Evolutionary conservation across 176 grass and related monocot genomes (phyloP).

Genomic region (Saccharum spontaneum): DNA sequence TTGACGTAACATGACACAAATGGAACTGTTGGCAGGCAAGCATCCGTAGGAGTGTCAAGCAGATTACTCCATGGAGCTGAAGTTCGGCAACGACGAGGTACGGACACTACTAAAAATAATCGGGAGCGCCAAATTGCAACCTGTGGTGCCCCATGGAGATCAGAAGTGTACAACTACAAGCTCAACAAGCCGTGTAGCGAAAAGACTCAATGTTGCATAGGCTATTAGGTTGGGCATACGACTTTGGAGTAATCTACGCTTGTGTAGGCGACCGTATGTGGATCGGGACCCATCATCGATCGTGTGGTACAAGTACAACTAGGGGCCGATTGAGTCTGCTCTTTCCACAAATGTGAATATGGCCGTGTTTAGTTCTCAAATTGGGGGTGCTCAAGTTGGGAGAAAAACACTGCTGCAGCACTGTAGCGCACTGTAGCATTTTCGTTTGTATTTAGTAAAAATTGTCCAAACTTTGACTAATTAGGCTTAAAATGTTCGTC

Average conservation of each 20-base stretch:
- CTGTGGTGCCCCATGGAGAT: neutral
- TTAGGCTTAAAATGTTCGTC: too few relatives aligned
- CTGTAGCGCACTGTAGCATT: too few relatives aligned
- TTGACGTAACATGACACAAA: neutral
- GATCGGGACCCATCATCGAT: neutral
- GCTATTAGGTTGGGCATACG: neutral
- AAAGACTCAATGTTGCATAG: neutral
- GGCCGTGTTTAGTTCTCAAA: too few relatives aligned
- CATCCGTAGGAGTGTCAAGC: constrained; percentile 64
- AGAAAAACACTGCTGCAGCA: too few relatives aligned
- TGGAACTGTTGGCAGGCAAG: constrained; percentile 45
- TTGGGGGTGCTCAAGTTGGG: too few relatives aligned
- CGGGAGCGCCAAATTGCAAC: neutral
- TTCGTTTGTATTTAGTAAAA: too few relatives aligned
- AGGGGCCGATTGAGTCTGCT: neutral
- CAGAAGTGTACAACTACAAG: neutral
- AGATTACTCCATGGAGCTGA: constrained; percentile 59
- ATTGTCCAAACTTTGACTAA: too few relatives aligned
- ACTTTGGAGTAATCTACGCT: neutral
- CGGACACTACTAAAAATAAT: neutral
- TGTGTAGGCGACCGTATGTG: neutral
- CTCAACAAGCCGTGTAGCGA: neutral
- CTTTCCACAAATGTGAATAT: neutral
- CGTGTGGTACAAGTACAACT: neutral
- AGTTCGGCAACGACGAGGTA: neutral